Evolutionary conservation across 805 yeast genomes (phyloP).

Genomic region (Wickerhamomyces bisporus): DNA sequence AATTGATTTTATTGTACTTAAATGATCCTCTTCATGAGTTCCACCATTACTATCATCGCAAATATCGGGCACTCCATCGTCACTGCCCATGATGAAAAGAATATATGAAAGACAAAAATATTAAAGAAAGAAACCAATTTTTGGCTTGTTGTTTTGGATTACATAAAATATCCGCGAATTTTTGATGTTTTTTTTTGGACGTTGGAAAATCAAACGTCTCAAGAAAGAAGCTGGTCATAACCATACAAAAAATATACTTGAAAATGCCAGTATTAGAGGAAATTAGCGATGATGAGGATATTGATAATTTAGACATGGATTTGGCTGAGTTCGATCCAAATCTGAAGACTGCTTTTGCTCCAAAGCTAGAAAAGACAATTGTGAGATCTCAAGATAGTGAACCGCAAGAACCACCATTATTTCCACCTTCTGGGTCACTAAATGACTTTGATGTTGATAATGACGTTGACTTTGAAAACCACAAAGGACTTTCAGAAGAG

Average conservation of each 20-base stretch:
- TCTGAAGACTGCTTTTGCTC: constrained; percentile 66
- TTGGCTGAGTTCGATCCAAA: constrained; percentile 82
- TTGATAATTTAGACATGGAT: constrained; percentile 92
- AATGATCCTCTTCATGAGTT: too few species aligned
- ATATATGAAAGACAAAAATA: too few species aligned
- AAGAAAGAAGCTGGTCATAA: background rate
- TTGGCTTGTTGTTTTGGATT: constrained; percentile 1
- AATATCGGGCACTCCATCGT: too few species aligned
- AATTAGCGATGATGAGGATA: constrained; percentile 70
- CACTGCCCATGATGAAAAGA: too few species aligned
- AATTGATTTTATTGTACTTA: too few species aligned
- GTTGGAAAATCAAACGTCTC: background rate
- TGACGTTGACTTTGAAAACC: constrained; percentile 18
- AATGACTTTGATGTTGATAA: constrained; percentile 2
- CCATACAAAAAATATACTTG: too few species aligned
- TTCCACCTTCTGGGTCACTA: constrained; percentile 22
- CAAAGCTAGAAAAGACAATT: constrained; percentile 54
- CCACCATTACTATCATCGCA: too few species aligned
- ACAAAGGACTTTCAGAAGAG: constrained; percentile 39
- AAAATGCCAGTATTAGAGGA: constrained; percentile 70
- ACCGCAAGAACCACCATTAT: constrained; percentile 25
- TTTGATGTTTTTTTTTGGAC: background rate
- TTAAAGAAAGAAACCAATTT: too few species aligned
- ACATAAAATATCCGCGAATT: constrained; percentile 11
- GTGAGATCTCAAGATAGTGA: constrained; percentile 56